Evolutionary conservation across 495 filamentous ascomycete species (phyloP).

Genomic region (Podospora didyma): DNA sequence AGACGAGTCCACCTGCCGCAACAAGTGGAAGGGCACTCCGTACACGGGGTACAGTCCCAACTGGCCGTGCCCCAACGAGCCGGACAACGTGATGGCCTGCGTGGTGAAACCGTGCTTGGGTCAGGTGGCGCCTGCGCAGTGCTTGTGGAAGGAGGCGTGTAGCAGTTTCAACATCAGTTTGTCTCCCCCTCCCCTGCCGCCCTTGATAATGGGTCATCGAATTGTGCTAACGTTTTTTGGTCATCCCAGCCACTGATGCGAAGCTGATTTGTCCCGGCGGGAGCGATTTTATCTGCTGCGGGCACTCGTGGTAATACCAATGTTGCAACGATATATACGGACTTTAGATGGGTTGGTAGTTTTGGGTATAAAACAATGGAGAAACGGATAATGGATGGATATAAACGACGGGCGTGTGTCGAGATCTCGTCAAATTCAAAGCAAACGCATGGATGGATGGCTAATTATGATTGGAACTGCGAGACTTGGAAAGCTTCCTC

Average conservation of each 20-base stretch:
- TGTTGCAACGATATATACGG: too few relatives aligned
- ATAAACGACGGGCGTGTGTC: too few relatives aligned
- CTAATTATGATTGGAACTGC: too few relatives aligned
- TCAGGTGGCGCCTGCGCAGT: conserved; percentile 2
- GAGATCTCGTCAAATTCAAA: too few relatives aligned
- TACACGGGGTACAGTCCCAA: conserved; percentile 12
- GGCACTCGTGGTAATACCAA: conserved; percentile 1
- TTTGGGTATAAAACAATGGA: too few relatives aligned
- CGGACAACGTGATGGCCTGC: conserved; percentile 15
- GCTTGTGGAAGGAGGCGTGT: conserved; percentile 15
- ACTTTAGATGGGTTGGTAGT: too few relatives aligned
- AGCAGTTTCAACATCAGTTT: background rate
- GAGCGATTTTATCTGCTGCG: conserved; percentile 12
- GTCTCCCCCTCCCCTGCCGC: too few relatives aligned
- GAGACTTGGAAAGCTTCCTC: too few relatives aligned
- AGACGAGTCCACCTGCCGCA: conserved; percentile 9
- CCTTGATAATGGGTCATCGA: background rate
- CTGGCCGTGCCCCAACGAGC: conserved; percentile 13
- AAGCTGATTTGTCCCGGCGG: conserved; percentile 10
- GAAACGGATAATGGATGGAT: too few relatives aligned
- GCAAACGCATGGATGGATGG: too few relatives aligned
- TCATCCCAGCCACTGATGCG: background rate
- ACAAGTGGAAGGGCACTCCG: conserved; percentile 11
- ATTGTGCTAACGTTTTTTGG: background rate
- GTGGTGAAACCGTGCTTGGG: conserved; percentile 15